Base-by-base conservation (phyloP, 2,329 filamentous ascomycete species). In the Eurotiales sp. region DNA sequence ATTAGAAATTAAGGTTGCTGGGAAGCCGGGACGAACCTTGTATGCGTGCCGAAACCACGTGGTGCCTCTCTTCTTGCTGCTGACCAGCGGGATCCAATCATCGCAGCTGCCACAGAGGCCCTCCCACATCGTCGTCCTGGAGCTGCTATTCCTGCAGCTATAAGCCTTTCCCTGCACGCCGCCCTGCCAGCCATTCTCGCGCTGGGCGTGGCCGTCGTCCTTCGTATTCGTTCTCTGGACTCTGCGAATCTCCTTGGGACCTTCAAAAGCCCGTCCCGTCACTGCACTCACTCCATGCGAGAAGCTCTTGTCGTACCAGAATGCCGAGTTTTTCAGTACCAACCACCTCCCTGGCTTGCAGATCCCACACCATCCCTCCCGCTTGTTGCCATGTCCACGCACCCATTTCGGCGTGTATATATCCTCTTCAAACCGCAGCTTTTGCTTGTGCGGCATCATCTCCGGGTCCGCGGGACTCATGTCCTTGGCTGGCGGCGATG, bases 301-400 rank as follows among this genome's bases (percentile, higher is more conserved):
- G 67, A 93, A 95, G 52, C 86, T 88, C 76, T 93, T 92, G 74
- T 95, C 89, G 69, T 95, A 95, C 89, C 90, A 95, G 68, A 89
- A 95, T 6, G 89, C 89, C 50, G 87, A 91, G 72, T 95, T 93
- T 75, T 93, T 95, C 53, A 95, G 76, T 14, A 91, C 88, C 49
- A 92, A 80, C 90, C 90, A 95, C 45, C 88, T 79, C 2, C 88
- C 88, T 2, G 88, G 86, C 67, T 90, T 91, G 75, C 89, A 95
- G 59, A 92, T 87, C 19, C 88, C 88, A 62, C 89, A 95, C 88
- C 89, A 95, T 3, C 89, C 89, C 68, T 92, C 88, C 37, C 89
- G 85, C 75, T 91, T 90, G 71, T 90, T 90, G 22, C 89, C 88
- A 56, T 92, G 87, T 19, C 89, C 89, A 30, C 89, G 85, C 17